Evolutionary conservation across 345 rosid genomes (phyloP).

Genomic region (Acer saccharum): DNA sequence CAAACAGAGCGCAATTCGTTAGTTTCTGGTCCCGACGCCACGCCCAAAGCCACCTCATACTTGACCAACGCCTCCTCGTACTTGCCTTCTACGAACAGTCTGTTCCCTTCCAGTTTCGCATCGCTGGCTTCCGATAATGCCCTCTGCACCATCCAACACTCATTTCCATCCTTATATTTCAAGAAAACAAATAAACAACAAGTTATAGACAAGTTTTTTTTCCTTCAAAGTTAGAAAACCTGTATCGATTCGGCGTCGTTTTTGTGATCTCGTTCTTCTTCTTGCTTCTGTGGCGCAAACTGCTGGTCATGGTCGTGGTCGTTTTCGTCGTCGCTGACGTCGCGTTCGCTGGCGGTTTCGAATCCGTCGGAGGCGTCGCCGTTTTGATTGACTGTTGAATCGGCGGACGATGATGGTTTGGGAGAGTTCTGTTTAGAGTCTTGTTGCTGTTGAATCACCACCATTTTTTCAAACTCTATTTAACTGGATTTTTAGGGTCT

Average conservation of each 20-base stretch:
- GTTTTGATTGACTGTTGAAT: conserved; percentile 29
- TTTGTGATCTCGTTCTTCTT: conserved; percentile 19
- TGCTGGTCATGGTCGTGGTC: conserved; percentile 16
- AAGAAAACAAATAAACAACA: neutral
- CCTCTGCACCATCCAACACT: conserved; percentile 34
- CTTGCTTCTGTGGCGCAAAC: neutral
- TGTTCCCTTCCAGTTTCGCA: conserved; percentile 79
- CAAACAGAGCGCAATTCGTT: conserved; percentile 71
- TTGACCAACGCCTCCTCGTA: conserved; percentile 79
- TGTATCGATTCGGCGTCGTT: conserved; percentile 38
- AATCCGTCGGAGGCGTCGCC: conserved; percentile 77
- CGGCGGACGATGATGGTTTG: conserved; percentile 18
- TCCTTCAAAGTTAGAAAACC: conserved; percentile 25
- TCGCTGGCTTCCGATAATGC: conserved; percentile 62
- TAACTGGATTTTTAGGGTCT: neutral
- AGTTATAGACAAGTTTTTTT: too few relatives aligned
- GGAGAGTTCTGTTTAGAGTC: neutral
- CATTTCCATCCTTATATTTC: neutral
- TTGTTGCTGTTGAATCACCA: conserved; percentile 38
- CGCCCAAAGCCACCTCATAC: conserved; percentile 64
- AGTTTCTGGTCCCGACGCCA: conserved; percentile 44
- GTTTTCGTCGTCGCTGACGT: conserved; percentile 48
- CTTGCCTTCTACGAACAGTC: conserved; percentile 56
- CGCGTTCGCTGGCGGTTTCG: conserved; percentile 92
- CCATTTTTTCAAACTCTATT: conserved; percentile 39